These are phyloP conservation scores for Vaccinium darrowii DNA, from an alignment of 148 eudicot species.

Conservation along the genomic window DNA sequence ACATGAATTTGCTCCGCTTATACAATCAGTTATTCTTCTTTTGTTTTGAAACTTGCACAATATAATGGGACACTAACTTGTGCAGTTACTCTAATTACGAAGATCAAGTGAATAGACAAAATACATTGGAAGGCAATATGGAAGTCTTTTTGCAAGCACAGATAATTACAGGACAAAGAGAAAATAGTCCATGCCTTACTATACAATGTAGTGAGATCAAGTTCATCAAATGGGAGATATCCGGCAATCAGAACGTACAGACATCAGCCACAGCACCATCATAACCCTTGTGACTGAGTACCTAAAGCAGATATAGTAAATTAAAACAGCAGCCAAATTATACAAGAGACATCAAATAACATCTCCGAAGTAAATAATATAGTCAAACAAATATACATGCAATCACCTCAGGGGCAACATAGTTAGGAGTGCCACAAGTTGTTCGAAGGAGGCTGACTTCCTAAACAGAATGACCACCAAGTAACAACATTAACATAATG, in stretches of 20 bases:
- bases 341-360: background rate
- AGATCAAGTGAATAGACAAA: background rate
- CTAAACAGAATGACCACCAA: conserved; percentile 35
- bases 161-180: background rate
- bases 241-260: conserved; percentile 91
- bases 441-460: conserved; percentile 88
- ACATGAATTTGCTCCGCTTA: no score
- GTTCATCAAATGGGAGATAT: conserved; percentile 95
- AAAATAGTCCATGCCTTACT: conserved; percentile 63
- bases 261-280: conserved; percentile 95
- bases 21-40: no score
- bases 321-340: background rate
- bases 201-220: conserved; percentile 89
- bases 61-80: no score
- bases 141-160: background rate
- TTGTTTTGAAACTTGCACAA: no score
- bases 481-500: conserved; percentile 1
- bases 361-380: background rate
- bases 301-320: conserved; percentile 43
- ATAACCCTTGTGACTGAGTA: conserved; percentile 95
- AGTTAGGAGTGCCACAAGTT: conserved; percentile 98
- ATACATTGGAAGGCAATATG: background rate
- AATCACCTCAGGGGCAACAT: conserved; percentile 97
- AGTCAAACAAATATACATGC: background rate
- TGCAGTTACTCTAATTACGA: background rate